These are phyloP conservation scores for Botrytis elliptica DNA, from an alignment of 2,329 filamentous ascomycete genomes.

Conservation along the genomic window DNA sequence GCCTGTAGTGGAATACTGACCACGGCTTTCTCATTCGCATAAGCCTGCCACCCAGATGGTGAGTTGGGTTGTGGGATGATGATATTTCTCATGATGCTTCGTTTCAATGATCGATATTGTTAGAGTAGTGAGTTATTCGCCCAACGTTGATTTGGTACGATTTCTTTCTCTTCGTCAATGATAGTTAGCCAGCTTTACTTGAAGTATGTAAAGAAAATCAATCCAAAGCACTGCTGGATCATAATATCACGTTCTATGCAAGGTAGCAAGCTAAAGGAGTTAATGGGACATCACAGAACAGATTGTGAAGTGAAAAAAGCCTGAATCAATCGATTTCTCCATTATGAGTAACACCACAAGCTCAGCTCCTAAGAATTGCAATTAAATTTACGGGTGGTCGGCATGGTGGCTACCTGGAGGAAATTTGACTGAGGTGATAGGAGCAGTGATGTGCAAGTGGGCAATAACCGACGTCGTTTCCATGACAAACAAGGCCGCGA, in stretches of 20 bases:
- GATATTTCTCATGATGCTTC: background rate
- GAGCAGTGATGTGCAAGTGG: background rate
- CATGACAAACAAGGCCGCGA: background rate
- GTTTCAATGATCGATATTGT: background rate
- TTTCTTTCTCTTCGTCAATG: background rate
- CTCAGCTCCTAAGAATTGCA: background rate
- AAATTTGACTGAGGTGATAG: background rate
- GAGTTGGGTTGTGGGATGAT: conserved; percentile 3
- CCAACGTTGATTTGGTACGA: rapidly evolving
- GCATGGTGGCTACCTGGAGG: background rate
- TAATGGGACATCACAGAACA: background rate
- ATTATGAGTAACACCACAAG: background rate
- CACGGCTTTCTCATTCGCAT: background rate
- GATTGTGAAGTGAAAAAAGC: too few relatives aligned
- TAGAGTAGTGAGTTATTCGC: background rate
- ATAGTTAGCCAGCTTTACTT: background rate
- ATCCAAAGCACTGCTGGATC: background rate
- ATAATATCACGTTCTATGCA: background rate
- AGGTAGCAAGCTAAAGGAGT: background rate
- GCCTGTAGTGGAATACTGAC: conserved; percentile 5
- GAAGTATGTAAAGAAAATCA: background rate
- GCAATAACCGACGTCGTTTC: background rate
- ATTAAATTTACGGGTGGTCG: background rate
- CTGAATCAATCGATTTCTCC: background rate
- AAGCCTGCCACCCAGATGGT: conserved; percentile 10